These are phyloP conservation scores for Candida frijolesensis DNA, from an alignment of 1,139 yeast species.

Conservation along the genomic window DNA sequence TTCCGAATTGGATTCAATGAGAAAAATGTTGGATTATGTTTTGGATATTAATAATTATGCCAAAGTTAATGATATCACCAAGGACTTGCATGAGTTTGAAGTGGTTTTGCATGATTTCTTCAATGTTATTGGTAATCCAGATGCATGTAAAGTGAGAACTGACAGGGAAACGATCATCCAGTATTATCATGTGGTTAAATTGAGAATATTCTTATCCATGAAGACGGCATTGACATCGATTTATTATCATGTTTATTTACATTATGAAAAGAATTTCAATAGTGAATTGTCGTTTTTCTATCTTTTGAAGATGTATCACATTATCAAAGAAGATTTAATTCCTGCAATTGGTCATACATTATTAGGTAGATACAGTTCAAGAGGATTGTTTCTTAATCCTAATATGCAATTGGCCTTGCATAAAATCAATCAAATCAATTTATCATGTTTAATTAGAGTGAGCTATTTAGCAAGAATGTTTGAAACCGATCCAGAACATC, in stretches of 20 bases:
- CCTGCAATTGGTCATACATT: constrained; percentile 39
- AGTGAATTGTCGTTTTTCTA: constrained; percentile 34
- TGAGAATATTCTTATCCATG: constrained; percentile 26
- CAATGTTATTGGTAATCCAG: constrained; percentile 20
- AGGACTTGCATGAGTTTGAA: constrained; percentile 24
- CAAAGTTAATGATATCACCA: constrained; percentile 27
- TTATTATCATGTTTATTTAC: constrained; percentile 39
- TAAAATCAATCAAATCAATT: constrained; percentile 35
- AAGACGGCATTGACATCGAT: constrained; percentile 37
- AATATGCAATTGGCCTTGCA: constrained; percentile 40
- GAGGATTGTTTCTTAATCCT: constrained; percentile 48
- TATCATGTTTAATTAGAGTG: constrained; percentile 35
- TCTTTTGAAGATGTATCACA: constrained; percentile 34
- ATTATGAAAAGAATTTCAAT: constrained; percentile 35
- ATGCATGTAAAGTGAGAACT: constrained; percentile 25
- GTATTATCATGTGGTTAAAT: constrained; percentile 9
- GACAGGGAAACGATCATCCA: constrained; percentile 6
- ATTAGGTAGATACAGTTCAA: constrained; percentile 31
- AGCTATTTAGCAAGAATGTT: constrained; percentile 24
- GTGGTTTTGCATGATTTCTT: constrained; percentile 14
- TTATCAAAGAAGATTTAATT: constrained; percentile 38
- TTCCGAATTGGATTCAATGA: constrained; percentile 14
- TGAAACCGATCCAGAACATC: constrained; percentile 22
- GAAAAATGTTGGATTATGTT: constrained; percentile 19
- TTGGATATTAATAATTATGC: constrained; percentile 25